Percentiles rank a stretch among this genome's conserved stretches.
Evolutionary conservation across 2,329 filamentous ascomycete species (phyloP).

Genomic region (Rhinocladiella mackenziei): DNA sequence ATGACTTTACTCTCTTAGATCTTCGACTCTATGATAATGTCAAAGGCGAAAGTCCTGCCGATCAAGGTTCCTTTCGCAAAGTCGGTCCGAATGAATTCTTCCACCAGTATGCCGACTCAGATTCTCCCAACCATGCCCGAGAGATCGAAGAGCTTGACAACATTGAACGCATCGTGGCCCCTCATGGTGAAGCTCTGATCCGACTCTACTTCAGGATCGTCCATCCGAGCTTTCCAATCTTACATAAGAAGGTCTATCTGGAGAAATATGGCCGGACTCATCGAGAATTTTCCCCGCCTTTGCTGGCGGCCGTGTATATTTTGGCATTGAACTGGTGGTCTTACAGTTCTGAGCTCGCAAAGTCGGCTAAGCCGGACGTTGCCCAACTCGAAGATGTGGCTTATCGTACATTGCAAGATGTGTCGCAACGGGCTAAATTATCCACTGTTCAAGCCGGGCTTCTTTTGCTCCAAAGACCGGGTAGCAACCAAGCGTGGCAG

Average conservation of each 20-base stretch:
- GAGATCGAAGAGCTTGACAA: constrained; percentile 30
- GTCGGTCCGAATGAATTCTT: constrained; percentile 29
- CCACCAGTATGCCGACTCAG: constrained; percentile 28
- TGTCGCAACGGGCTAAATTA: constrained; percentile 42
- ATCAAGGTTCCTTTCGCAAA: constrained; percentile 30
- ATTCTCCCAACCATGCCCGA: constrained; percentile 26
- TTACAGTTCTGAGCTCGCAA: constrained; percentile 42
- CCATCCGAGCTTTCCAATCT: constrained; percentile 75
- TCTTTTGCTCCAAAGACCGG: constrained; percentile 49
- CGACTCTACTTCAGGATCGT: constrained; percentile 78
- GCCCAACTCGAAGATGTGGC: constrained; percentile 26
- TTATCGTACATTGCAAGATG: constrained; percentile 26
- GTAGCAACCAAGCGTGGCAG: constrained; percentile 45
- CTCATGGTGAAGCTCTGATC: constrained; percentile 71
- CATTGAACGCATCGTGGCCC: constrained; percentile 69
- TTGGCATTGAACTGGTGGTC: constrained; percentile 87
- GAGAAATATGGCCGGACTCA: constrained; percentile 72
- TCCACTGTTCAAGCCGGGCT: constrained; percentile 55
- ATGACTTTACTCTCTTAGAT: constrained; percentile 29
- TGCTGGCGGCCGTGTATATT: constrained; percentile 76
- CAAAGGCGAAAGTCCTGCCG: constrained; percentile 25
- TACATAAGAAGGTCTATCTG: constrained; percentile 75
- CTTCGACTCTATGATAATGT: constrained; percentile 29
- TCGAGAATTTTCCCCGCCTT: constrained; percentile 68
- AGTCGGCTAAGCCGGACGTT: constrained; percentile 29